These are phyloP conservation scores for Fomitopsis pinicola DNA, from an alignment of 1,284 basidiomycete species.

Conservation along the genomic window DNA sequence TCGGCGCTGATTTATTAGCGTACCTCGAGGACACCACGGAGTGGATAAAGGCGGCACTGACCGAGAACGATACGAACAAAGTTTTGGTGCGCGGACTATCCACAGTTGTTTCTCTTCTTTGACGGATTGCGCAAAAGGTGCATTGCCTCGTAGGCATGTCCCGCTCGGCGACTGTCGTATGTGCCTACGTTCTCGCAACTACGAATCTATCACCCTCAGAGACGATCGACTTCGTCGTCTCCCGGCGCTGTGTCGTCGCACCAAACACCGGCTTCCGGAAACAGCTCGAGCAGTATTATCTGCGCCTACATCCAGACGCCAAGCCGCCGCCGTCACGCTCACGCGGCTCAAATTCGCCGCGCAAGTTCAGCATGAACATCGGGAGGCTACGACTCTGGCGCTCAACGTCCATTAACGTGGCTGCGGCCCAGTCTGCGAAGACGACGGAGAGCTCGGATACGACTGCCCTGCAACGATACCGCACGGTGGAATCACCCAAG, in stretches of 20 bases:
- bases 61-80: slow-evolving; percentile 37
- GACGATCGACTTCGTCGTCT: slow-evolving; percentile 28
- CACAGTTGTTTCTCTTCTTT: background rate
- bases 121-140: slow-evolving; percentile 30
- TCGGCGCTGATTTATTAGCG: slow-evolving; percentile 26
- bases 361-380: background rate
- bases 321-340: background rate
- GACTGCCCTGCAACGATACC: no score
- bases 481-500: no score
- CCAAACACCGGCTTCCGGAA: slow-evolving; percentile 34
- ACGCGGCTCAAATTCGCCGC: background rate
- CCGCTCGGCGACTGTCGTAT: slow-evolving; percentile 47
- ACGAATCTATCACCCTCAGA: slow-evolving; percentile 26
- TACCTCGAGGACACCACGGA: slow-evolving; percentile 34
- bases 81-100: slow-evolving; percentile 47
- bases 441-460: background rate
- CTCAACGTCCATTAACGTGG: background rate
- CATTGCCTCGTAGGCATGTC: slow-evolving; percentile 55
- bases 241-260: slow-evolving; percentile 27
- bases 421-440: background rate
- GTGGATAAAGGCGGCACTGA: slow-evolving; percentile 38
- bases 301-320: slow-evolving; percentile 12
- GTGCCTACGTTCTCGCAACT: slow-evolving; percentile 47
- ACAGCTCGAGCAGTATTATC: slow-evolving; percentile 32
- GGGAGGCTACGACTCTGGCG: background rate